Evolutionary conservation across 768 basidiomycete species (phyloP).

Genomic region (Cytidiella melzeri): DNA sequence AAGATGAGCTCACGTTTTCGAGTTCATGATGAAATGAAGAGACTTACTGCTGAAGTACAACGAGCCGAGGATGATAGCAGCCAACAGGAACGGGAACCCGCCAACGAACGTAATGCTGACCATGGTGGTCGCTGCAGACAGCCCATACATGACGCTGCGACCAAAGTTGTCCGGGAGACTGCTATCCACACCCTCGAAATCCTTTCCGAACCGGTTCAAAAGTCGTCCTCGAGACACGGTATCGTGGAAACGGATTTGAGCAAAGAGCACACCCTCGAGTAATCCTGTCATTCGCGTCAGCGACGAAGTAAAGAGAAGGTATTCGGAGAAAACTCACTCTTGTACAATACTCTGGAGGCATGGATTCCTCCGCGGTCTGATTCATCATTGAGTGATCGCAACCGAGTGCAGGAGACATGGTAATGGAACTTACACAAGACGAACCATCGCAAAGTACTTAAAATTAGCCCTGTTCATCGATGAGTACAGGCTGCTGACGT

Average conservation of each 20-base stretch:
- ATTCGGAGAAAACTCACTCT: conserved; percentile 39
- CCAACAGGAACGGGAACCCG: conserved; percentile 66
- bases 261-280: conserved; percentile 77
- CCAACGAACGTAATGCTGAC: conserved; percentile 74
- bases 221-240: conserved; percentile 82
- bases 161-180: conserved; percentile 81
- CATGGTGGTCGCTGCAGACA: conserved; percentile 69
- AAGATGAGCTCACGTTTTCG: conserved; percentile 31
- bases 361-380: conserved; percentile 65
- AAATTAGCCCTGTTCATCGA: conserved; percentile 37
- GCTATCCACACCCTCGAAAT: conserved; percentile 87
- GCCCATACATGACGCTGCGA: conserved; percentile 61
- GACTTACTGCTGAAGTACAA: conserved; percentile 68
- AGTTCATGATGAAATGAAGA: background rate
- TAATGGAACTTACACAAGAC: conserved; percentile 57
- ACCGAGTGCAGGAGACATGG: background rate
- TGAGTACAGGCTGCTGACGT: conserved; percentile 7
- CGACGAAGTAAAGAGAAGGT: background rate
- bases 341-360: conserved; percentile 73
- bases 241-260: conserved; percentile 89
- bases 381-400: conserved; percentile 9
- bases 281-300: conserved; percentile 34
- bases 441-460: conserved; percentile 61
- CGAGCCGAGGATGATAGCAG: conserved; percentile 45
- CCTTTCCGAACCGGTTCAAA: conserved; percentile 83